Conservation (phyloP, 2,329 filamentous ascomycete genomes). For the Fusarium irregulare region DNA sequence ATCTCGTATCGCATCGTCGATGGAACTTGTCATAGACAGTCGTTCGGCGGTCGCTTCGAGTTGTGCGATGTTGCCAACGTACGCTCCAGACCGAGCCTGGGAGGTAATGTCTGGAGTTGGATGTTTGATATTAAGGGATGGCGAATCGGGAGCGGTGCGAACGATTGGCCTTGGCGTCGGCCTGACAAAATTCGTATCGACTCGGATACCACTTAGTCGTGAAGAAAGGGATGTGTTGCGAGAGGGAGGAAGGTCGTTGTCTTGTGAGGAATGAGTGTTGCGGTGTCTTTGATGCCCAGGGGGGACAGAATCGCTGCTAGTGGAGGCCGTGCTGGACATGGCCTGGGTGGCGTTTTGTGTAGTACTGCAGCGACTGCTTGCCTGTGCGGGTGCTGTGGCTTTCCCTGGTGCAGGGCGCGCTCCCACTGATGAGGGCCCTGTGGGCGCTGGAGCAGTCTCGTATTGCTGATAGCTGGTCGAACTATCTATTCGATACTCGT, state of each 20-base stretch:
- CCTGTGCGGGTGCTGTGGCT: slow-evolving; percentile 32
- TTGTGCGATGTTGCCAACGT: slow-evolving; percentile 74
- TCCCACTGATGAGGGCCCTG: slow-evolving; percentile 27
- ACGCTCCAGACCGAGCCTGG: slow-evolving; percentile 67
- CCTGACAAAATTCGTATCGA: slow-evolving; percentile 57
- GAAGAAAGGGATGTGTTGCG: slow-evolving; percentile 42
- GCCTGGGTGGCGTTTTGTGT: slow-evolving; percentile 37
- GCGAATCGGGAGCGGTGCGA: slow-evolving; percentile 59
- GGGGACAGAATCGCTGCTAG: slow-evolving; percentile 34
- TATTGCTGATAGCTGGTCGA: slow-evolving; percentile 33
- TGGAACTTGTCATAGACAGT: slow-evolving; percentile 78
- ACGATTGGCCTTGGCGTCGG: slow-evolving; percentile 60
- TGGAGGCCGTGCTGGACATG: slow-evolving; percentile 36
- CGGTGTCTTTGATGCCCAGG: slow-evolving; percentile 41
- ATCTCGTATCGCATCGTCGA: slow-evolving; percentile 81
- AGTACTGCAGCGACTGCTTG: slow-evolving; percentile 37
- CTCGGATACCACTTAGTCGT: slow-evolving; percentile 55
- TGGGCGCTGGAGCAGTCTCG: slow-evolving; percentile 40
- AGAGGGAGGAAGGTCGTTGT: slow-evolving; percentile 29
- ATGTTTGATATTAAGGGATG: slow-evolving; percentile 62
- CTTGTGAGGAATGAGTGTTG: slow-evolving; percentile 38
- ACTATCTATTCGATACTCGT: slow-evolving; percentile 24
- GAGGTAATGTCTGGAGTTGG: slow-evolving; percentile 70
- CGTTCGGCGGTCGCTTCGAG: slow-evolving; percentile 81
- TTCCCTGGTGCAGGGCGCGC: slow-evolving; percentile 31